Evolutionary conservation across 1,284 basidiomycete genomes (phyloP), one percentile per base, ranked within the genome.

Genomic region (Ganoderma multipileum): DNA sequence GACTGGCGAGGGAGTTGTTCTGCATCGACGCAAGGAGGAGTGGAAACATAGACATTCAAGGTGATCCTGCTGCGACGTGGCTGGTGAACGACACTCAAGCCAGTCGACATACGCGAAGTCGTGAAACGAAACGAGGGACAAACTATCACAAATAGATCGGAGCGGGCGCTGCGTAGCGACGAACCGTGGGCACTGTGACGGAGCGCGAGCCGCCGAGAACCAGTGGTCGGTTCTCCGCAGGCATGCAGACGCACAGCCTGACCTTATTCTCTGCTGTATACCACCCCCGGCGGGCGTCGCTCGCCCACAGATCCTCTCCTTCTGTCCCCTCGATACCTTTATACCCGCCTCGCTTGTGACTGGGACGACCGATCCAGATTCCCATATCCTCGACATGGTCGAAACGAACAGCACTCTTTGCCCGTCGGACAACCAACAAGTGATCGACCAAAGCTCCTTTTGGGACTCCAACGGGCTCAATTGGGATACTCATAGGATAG

Each of bases 401-500:
- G 44, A 61, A 33, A 57, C 61, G 64, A 74, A 74, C 69, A 73
- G 67, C 63, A 72, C 72, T n/a, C 72, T 75, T 67, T 90, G 88
- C 75, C 85, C 88, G 12, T 84, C 86, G 2, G 84, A 85, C 66
- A 91, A 92, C 73, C 78, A 80, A 0, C 71, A 79, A 41, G 74
- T 71, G 2, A 74, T 86, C 44, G 90, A 92, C 78, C 89, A 93
- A 74, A 81, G 83, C 47, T 79, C 78, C 3, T 93, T 92, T 76
- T 93, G 90, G 91, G 78, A 79, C 69, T 71, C 80, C 0, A 80
- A 82, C 55, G 82, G 84, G 16, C 52, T 85, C 28, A 78, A 89
- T 71, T 91, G 89, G 89, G 87, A 89, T 70, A 76, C 81, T 9
- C 91, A 93, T 78, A 82, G 86, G 73, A 87, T 92, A 76, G 92